Percentiles rank a stretch among this genome's conserved stretches.
phyloP scores from a whole-genome alignment of 73 alveolate species.

The Symbiodinium pilosum region DNA sequence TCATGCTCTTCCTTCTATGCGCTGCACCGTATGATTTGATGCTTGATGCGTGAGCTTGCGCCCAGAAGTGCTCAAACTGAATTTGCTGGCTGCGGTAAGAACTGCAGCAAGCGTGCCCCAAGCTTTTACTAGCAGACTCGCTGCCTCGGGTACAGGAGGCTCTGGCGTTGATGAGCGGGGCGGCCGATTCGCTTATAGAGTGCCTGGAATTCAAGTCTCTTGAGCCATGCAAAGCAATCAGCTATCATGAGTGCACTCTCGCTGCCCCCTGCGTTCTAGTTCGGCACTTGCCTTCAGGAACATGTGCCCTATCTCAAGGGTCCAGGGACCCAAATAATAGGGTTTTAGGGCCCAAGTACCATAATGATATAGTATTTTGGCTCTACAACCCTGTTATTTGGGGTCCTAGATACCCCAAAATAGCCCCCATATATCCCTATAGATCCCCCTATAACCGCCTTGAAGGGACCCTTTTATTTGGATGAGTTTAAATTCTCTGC shows the following conservation, averaged over 20 bases:
- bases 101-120: not conserved
- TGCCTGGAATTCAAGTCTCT: not conserved
- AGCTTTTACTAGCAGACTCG: not conserved
- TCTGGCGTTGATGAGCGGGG: slow-evolving; percentile 2
- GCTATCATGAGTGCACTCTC: not conserved
- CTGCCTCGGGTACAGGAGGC: not conserved
- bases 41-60: not conserved
- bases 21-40: not conserved
- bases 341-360: no score
- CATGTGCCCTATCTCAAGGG: no score
- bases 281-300: not conserved
- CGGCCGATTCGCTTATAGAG: not conserved
- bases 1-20: not conserved
- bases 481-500: not conserved
- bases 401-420: no score
- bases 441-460: no score
- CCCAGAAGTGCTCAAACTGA: not conserved
- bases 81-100: not conserved
- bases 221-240: not conserved
- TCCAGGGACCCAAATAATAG: no score
- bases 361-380: no score
- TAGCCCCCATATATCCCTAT: no score
- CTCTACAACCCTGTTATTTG: no score
- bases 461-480: no score
- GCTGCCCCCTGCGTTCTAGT: not conserved